Conservation (phyloP, 208 protist species). For the Leptomonas pyrrhocoris region DNA sequence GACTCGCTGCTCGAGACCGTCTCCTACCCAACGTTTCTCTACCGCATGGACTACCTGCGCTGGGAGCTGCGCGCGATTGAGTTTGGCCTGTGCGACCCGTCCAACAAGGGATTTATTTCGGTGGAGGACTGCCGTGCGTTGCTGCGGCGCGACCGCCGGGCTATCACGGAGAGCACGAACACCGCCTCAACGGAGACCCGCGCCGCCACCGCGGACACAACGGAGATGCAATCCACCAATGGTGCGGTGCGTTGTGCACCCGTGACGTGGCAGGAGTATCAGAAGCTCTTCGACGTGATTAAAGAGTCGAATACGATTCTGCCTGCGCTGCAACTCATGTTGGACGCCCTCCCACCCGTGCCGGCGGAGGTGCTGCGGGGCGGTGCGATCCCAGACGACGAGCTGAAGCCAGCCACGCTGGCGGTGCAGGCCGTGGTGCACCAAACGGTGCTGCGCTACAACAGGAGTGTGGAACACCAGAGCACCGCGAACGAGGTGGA, state of each 20-base stretch:
- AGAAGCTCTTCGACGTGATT: constrained; percentile 73
- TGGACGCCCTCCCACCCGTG: constrained; percentile 49
- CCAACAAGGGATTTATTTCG: constrained; percentile 54
- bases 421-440: constrained; percentile 9
- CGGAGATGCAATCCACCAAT: not conserved
- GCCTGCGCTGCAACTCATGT: constrained; percentile 48
- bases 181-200: not conserved
- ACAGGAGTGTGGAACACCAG: not conserved
- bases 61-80: constrained; percentile 68
- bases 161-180: not conserved
- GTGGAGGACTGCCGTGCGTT: constrained; percentile 49
- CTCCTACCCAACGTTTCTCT: constrained; percentile 45
- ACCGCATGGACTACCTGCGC: constrained; percentile 58
- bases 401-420: constrained; percentile 14
- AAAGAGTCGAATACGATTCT: constrained; percentile 52
- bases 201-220: not conserved
- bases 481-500: not conserved
- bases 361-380: constrained; percentile 26
- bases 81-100: constrained; percentile 59
- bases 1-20: constrained; percentile 24
- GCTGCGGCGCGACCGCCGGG: constrained; percentile 26
- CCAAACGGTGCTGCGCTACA: constrained; percentile 18
- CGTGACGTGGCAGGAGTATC: constrained; percentile 67
- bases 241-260: not conserved
- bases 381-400: constrained; percentile 41